Evolutionary conservation across 2,329 filamentous ascomycete species (phyloP).

Genomic region (Aspergillus cejpii): DNA sequence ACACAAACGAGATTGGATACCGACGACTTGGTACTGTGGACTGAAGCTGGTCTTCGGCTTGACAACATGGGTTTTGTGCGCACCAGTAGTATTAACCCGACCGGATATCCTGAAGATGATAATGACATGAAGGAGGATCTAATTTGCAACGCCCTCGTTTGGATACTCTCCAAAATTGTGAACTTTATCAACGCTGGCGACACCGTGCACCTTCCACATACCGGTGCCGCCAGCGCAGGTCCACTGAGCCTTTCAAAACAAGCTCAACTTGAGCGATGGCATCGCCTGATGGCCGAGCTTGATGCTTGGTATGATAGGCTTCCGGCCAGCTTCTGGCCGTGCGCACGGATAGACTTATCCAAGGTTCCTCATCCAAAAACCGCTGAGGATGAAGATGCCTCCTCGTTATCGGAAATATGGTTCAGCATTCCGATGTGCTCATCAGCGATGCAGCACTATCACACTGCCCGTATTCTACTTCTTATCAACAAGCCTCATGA

Average conservation of each 20-base stretch:
- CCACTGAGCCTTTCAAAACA: constrained; percentile 34
- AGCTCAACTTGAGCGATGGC: constrained; percentile 45
- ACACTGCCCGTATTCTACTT: constrained; percentile 40
- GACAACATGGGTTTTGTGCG: constrained; percentile 48
- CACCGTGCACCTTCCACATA: constrained; percentile 35
- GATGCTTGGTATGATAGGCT: constrained; percentile 54
- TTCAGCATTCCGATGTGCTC: constrained; percentile 61
- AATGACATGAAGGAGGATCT: constrained; percentile 55
- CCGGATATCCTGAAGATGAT: constrained; percentile 32
- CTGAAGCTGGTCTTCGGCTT: constrained; percentile 55
- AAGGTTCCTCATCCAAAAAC: constrained; percentile 18
- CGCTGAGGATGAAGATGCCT: constrained; percentile 30
- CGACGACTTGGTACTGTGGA: constrained; percentile 57
- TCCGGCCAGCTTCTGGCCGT: constrained; percentile 54
- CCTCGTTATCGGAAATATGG: constrained; percentile 53
- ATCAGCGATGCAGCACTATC: constrained; percentile 50
- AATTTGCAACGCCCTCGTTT: constrained; percentile 58
- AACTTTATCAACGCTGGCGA: constrained; percentile 58
- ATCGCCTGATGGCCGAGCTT: constrained; percentile 50
- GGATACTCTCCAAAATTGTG: constrained; percentile 60
- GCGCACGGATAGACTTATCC: constrained; percentile 44
- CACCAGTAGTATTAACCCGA: constrained; percentile 35
- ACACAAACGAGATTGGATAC: constrained; percentile 56
- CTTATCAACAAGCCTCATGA: constrained; percentile 41
- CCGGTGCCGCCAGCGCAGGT: constrained; percentile 21